Conservation (phyloP, 352 stramenopile species). For the Globisporangium takayamanum region DNA sequence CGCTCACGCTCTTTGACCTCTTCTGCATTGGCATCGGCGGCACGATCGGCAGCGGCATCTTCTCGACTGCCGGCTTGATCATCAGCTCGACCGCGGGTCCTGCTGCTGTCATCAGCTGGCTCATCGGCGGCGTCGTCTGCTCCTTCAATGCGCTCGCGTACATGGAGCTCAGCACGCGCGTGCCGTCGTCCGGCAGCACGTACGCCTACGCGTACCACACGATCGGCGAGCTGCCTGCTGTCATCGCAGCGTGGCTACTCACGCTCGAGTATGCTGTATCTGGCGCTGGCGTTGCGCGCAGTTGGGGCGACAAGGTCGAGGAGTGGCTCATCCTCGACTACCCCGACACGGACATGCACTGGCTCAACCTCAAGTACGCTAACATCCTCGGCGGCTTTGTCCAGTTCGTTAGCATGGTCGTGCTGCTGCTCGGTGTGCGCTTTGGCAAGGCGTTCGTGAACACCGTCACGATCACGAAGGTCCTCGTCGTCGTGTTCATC, state of each 20-base stretch:
- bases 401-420: constrained; percentile 47
- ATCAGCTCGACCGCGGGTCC: constrained; percentile 69
- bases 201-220: constrained; percentile 90
- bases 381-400: constrained; percentile 52
- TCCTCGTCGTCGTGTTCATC: constrained; percentile 85
- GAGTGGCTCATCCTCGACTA: constrained; percentile 46
- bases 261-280: constrained; percentile 89
- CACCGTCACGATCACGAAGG: constrained; percentile 70
- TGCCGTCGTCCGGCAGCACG: constrained; percentile 83
- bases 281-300: constrained; percentile 85
- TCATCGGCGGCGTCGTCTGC: constrained; percentile 66
- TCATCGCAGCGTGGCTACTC: constrained; percentile 75
- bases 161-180: constrained; percentile 74
- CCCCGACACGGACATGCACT: constrained; percentile 31
- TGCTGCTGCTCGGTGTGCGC: constrained; percentile 72
- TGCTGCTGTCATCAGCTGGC: constrained; percentile 64
- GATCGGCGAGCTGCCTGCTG: constrained; percentile 86
- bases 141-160: constrained; percentile 76
- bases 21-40: constrained; percentile 83
- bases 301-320: constrained; percentile 89
- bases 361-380: constrained; percentile 43
- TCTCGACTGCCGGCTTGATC: constrained; percentile 62
- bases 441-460: constrained; percentile 88
- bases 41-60: constrained; percentile 87
- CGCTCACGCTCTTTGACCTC: constrained; percentile 76